Percentiles rank a stretch among this genome's conserved stretches.
Conservation (phyloP, 345 rosid genomes). For the Raphanus raphanistrum region DNA sequence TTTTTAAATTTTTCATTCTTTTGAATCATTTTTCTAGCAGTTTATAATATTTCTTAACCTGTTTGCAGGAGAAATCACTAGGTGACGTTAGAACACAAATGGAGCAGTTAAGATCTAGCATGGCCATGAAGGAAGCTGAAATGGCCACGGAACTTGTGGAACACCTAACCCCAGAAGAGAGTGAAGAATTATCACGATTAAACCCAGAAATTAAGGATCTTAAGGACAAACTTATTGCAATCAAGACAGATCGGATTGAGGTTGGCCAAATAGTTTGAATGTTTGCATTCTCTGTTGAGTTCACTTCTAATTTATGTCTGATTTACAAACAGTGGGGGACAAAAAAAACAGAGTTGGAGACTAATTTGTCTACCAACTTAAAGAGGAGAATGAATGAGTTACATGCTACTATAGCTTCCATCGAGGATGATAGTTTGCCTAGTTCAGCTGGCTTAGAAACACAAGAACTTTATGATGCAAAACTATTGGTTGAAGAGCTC, state of each 20-base stretch:
- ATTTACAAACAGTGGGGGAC: constrained; percentile 61
- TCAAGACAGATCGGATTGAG: constrained; percentile 85
- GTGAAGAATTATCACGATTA: constrained; percentile 62
- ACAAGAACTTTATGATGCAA: constrained; percentile 79
- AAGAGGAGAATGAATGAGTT: constrained; percentile 90
- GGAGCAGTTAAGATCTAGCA: constrained; percentile 77
- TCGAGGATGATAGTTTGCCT: constrained; percentile 61
- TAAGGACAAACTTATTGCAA: constrained; percentile 66
- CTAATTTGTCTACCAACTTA: constrained; percentile 83
- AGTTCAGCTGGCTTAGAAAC: constrained; percentile 64
- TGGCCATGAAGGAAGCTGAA: constrained; percentile 72
- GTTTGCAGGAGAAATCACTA: constrained; percentile 71
- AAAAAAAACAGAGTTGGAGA: constrained; percentile 94
- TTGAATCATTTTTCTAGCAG: constrained; percentile 3
- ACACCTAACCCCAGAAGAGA: constrained; percentile 83
- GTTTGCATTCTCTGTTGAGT: constrained; percentile 11
- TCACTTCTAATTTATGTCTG: constrained; percentile 3
- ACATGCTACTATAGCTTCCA: constrained; percentile 66
- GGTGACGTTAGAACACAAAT: constrained; percentile 72
- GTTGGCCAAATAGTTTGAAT: constrained; percentile 38
- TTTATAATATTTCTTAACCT: constrained; percentile 15
- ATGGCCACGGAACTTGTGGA: constrained; percentile 95
- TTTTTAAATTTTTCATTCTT: not conserved
- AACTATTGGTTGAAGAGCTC: constrained; percentile 54
- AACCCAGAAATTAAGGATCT: constrained; percentile 75